phyloP scores from a whole-genome alignment of 805 yeast genomes.

The Sugiyamaella smithiae region DNA sequence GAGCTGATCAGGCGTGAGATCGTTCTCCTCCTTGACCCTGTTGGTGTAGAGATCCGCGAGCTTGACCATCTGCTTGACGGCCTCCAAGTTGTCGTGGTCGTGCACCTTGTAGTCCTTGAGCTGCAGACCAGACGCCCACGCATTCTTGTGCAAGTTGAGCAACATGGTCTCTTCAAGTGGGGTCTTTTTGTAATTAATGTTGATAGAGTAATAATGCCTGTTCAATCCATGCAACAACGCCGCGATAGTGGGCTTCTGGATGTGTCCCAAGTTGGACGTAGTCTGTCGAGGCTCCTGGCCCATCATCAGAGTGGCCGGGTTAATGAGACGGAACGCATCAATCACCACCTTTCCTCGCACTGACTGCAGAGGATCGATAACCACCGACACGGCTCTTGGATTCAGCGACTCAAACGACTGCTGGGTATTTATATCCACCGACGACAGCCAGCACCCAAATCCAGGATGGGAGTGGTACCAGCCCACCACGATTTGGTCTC shows the following conservation, averaged over 20 bases:
- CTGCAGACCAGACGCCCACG: conserved; percentile 91
- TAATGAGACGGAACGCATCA: conserved; percentile 95
- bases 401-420: conserved; percentile 96
- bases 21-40: conserved; percentile 90
- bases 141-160: conserved; percentile 87
- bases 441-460: conserved; percentile 98
- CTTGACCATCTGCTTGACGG: conserved; percentile 76
- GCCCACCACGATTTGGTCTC: conserved; percentile 98
- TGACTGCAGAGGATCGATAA: conserved; percentile 96
- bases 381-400: conserved; percentile 96
- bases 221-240: conserved; percentile 96
- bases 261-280: conserved; percentile 90
- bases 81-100: conserved; percentile 70
- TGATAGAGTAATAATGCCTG: conserved; percentile 93
- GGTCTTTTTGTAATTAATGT: conserved; percentile 92
- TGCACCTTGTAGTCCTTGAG: conserved; percentile 73
- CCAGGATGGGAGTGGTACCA: conserved; percentile 99
- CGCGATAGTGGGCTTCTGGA: conserved; percentile 94
- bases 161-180: conserved; percentile 91
- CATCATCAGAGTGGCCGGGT: conserved; percentile 82
- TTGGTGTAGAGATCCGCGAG: conserved; percentile 87
- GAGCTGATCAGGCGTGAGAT: conserved; percentile 79
- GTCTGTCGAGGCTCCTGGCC: conserved; percentile 98
- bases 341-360: conserved; percentile 98
- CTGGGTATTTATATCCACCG: conserved; percentile 96